Evolutionary conservation across 2,329 filamentous ascomycete species (phyloP).

Genomic region (Cylindrodendrum hubeiense): DNA sequence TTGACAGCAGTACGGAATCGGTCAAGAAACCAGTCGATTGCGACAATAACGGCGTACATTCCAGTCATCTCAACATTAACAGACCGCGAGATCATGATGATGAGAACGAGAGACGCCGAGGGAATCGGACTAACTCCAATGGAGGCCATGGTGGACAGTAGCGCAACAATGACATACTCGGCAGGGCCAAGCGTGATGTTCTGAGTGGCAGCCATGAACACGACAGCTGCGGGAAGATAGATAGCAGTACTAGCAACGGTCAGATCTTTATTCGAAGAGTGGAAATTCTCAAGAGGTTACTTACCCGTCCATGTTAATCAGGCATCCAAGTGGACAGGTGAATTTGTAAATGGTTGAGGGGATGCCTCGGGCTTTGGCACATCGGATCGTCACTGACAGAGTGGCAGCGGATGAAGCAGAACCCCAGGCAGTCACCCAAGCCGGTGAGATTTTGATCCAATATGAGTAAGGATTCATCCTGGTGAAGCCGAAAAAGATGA

Average conservation of each 20-base stretch:
- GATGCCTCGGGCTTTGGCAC: slow-evolving; percentile 53
- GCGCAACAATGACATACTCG: slow-evolving; percentile 62
- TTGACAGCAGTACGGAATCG: slow-evolving; percentile 66
- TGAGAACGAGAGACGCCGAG: slow-evolving; percentile 63
- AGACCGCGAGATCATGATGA: slow-evolving; percentile 62
- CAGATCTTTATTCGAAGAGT: not conserved
- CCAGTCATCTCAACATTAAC: slow-evolving; percentile 59
- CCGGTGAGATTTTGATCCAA: slow-evolving; percentile 62
- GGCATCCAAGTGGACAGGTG: slow-evolving; percentile 59
- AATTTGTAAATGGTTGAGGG: slow-evolving; percentile 61
- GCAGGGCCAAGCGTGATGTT: slow-evolving; percentile 55
- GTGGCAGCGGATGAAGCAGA: slow-evolving; percentile 66
- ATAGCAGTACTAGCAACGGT: slow-evolving; percentile 59
- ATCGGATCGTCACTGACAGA: slow-evolving; percentile 61
- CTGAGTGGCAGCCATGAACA: slow-evolving; percentile 65
- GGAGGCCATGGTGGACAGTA: slow-evolving; percentile 63
- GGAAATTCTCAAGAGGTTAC: not conserved
- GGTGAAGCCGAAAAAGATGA: slow-evolving; percentile 55
- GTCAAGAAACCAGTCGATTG: slow-evolving; percentile 69
- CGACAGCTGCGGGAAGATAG: slow-evolving; percentile 66
- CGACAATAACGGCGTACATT: slow-evolving; percentile 66
- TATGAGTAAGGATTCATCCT: slow-evolving; percentile 60
- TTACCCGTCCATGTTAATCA: slow-evolving; percentile 64
- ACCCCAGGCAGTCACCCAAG: slow-evolving; percentile 68
- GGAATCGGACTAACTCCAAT: slow-evolving; percentile 68